Evolutionary conservation across 306 rosid species (phyloP).

Genomic region (Fragaria vesca): DNA sequence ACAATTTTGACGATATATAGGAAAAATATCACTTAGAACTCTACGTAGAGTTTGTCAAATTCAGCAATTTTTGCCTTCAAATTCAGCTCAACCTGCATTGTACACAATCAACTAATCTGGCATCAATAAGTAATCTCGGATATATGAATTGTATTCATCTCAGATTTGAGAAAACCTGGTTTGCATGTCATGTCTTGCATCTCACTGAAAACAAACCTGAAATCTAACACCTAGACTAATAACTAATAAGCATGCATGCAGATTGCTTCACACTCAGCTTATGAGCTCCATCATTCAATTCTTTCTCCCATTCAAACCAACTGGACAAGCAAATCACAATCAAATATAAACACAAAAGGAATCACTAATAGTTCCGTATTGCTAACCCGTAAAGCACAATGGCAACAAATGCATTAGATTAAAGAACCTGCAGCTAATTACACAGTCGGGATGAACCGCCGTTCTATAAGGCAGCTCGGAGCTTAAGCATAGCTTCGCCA

Average conservation of each 20-base stretch:
- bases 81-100: too few species aligned
- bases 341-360: not conserved
- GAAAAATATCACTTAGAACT: too few species aligned
- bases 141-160: too few species aligned
- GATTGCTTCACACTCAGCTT: conserved; percentile 49
- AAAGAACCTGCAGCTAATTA: conserved; percentile 62
- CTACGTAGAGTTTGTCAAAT: too few species aligned
- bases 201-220: too few species aligned
- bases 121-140: too few species aligned
- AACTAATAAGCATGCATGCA: not conserved
- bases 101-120: too few species aligned
- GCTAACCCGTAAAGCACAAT: not conserved
- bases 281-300: conserved; percentile 35
- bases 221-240: too few species aligned
- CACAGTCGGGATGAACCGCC: conserved; percentile 75
- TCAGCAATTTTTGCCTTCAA: too few species aligned
- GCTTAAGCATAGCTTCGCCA: conserved; percentile 48
- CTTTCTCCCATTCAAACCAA: conserved; percentile 62
- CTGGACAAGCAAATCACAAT: conserved; percentile 37
- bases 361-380: not conserved
- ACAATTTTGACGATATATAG: too few species aligned
- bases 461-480: conserved; percentile 87
- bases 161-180: too few species aligned
- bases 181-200: too few species aligned
- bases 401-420: not conserved